Evolutionary conservation across 176 grass and related monocot species (phyloP), one percentile per base, ranked within the genome.

Genomic region (Metroxylon sagu): DNA sequence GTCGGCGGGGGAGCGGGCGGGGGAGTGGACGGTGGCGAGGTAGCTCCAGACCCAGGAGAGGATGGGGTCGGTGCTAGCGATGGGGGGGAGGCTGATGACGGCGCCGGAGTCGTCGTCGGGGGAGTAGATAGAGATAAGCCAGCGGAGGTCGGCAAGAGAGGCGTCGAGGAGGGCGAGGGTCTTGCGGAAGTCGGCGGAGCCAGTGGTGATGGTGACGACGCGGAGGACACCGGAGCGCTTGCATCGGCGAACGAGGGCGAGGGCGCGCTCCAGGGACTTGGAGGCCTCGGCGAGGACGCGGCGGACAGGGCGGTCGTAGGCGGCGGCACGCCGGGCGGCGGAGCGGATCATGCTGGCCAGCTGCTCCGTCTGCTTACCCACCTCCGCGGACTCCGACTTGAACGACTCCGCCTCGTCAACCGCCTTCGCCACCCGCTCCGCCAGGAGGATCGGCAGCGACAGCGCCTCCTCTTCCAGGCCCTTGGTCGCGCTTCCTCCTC

Each of bases 41-140:
- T 61, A 61, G 59, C 59, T 61, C 59, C 59, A 61, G 30, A 61
- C 59, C 59, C 59, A 61, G 30, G 59, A 29, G 30, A 61, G 59
- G 29, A 61, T 61, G 7, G 59, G 59, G 5, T 61, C 59, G 59
- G 59, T 61, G 59, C 59, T 61, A 6, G 59, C 59, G 59, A 61
- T 61, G 8, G 59, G 59, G 17, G 59, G 59, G 2, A 61, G 59
- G 16, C 59, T 61, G 29, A 61, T 61, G 59, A 31, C 59, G 30
- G 39, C 6, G 5, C 29, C 59, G 25, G 29, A 29, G 6, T 18
- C 59, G 6, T 31, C 59, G 16, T 61, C 59, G 16, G 53, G 17
- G 16, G 64, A 29, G 64, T 67, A 66, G 26, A 67, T 48, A 25
- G 64, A 52, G 26, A 67, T 23, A 0, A 67, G 50, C 64, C 64